phyloP scores from a whole-genome alignment of 2,329 filamentous ascomycete genomes.

The Colletotrichum sp. region DNA sequence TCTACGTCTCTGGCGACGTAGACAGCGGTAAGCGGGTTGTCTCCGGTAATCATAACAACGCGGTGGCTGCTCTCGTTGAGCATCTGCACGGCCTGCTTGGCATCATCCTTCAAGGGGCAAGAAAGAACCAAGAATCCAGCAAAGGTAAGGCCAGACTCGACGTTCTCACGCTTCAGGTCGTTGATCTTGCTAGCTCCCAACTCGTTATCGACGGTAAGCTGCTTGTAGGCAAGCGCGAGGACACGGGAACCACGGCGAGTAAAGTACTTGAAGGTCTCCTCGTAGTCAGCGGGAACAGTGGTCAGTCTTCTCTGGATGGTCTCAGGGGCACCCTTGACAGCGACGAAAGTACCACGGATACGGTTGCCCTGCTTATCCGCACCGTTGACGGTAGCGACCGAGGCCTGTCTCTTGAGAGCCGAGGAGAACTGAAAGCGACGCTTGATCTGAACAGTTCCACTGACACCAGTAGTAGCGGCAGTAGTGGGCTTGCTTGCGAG shows the following conservation, averaged over 20 bases:
- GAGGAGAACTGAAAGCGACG: constrained; percentile 99
- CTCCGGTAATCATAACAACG: constrained; percentile 98
- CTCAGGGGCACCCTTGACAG: constrained; percentile 96
- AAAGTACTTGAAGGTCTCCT: constrained; percentile 98
- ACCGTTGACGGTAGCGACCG: constrained; percentile 81
- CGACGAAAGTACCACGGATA: constrained; percentile 85
- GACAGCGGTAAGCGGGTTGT: constrained; percentile 95
- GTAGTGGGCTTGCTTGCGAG: constrained; percentile 70
- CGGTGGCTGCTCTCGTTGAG: constrained; percentile 98
- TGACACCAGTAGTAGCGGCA: constrained; percentile 50
- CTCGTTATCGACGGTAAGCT: constrained; percentile 81
- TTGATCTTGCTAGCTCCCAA: constrained; percentile 87
- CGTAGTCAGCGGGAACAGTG: constrained; percentile 83
- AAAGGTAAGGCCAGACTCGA: constrained; percentile 84
- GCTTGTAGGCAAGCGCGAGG: constrained; percentile 92
- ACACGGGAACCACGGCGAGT: constrained; percentile 95
- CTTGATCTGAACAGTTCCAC: constrained; percentile 89
- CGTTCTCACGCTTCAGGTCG: constrained; percentile 89
- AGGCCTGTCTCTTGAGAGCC: constrained; percentile 93
- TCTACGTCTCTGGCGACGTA: constrained; percentile 96
- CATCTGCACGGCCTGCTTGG: constrained; percentile 92
- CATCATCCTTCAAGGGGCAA: constrained; percentile 95
- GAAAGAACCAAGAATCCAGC: constrained; percentile 96
- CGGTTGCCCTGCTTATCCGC: constrained; percentile 78
- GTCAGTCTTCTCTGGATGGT: constrained; percentile 95